Evolutionary conservation across 1,284 basidiomycete genomes (phyloP), one percentile per base, ranked within the genome.

Genomic region (Cutaneotrichosporon sp.): DNA sequence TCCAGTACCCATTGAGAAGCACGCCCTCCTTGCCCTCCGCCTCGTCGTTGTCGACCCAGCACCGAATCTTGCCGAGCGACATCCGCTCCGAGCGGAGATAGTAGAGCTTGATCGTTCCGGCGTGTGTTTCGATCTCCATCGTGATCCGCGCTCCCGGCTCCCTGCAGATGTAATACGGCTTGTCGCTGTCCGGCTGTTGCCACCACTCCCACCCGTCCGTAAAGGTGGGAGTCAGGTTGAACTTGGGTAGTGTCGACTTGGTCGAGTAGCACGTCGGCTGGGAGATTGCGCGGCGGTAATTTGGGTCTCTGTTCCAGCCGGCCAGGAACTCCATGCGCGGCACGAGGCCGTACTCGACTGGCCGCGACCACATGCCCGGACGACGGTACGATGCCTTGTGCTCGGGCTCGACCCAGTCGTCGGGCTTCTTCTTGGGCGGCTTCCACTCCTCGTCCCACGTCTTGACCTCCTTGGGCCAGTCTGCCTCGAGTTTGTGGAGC

Each of bases 21-120:
- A 55, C 43, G 27, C 50, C 45, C 24, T 58, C 44, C 17, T 67
- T 55, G 41, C 53, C 51, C 34, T 11, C 22, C 2, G 24, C 14
- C 14, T 41, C 38, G 24, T 63, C 63, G 5, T 67, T 65, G 39
- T 67, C 71, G 33, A 67, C 61, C 72, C 72, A 74, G 50, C 74
- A 75, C 44, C 65, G 55, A 19, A 70, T 57, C 22, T 57, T 68
- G 5, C 74, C 74, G n/a, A 75, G 43, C 1, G 70, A 67, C 57
- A 71, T 74, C 24, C 59, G 61, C 56, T 59, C 64, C 25, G 66
- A 68, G 32, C 56, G 56, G 34, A 75, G 52, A 11, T 64, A 61
- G 55, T 75, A 75, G 54, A 75, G 61, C 56, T 73, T 74, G 60
- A 75, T 63, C 22, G 63, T 50, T 14, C 74, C 74, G 4, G 68